Base-by-base conservation (phyloP, 1,284 basidiomycete genomes). In the Takashimella tepidaria region DNA sequence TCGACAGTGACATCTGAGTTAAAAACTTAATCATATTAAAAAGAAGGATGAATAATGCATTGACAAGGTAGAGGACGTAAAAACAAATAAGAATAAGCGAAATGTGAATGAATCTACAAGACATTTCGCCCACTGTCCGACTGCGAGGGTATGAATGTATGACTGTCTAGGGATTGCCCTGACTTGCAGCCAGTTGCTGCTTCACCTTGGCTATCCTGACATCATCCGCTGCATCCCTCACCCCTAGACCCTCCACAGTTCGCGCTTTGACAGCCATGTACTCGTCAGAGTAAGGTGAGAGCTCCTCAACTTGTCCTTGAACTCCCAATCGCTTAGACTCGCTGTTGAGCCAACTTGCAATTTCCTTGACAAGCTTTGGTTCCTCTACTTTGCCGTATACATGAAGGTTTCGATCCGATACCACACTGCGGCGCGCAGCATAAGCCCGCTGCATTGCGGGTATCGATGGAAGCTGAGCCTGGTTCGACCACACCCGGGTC, bases 321-420 rank as follows among this genome's bases (percentile, higher is more conserved):
- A 60, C 66, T 3, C 66, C 66, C 19, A 47, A 56, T 51, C 27
- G 26, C 45, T 49, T 40, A 3, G 64, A 67, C 6, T 70, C 66
- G 12, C 23, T 13, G 48, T 70, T 70, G 31, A 70, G 41, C 68
- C 68, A 70, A 25, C 57, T 61, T 11, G 68, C 67, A 11, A 64
- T 66, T 24, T 65, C 61, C 11, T 47, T 25, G 10, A 70, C 68
- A 41, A 65, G 68, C 19, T 41, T 50, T 27, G 58, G 47, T 48
- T 68, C 67, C 16, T 56, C 57, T n/a, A 66, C 61, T 26, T 59
- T 51, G 31, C 63, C 37, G 51, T 40, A 26, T 59, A 67, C 55
- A 63, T 66, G 41, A 60, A 62, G 19, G 57, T 57, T 4, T 64
- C 66, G 21, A 53, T 58, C 27, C 55, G 50, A 3, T 19, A 45